phyloP scores from a whole-genome alignment of 2,329 filamentous ascomycete genomes.

The Cadophora malorum region DNA sequence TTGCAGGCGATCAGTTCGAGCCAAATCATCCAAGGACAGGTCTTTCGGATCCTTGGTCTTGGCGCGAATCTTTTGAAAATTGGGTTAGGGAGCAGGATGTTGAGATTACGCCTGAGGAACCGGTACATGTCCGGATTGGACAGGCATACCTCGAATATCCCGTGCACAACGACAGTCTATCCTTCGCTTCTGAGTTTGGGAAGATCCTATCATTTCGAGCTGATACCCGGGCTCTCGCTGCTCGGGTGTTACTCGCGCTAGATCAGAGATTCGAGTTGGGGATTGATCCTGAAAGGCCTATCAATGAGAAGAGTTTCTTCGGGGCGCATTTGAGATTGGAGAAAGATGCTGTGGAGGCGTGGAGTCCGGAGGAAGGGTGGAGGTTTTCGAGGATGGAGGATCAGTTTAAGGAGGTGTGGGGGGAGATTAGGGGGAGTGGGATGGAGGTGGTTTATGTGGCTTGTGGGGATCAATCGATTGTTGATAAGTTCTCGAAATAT shows the following conservation, averaged over 20 bases:
- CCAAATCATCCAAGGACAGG: slow-evolving; percentile 37
- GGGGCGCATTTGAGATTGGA: slow-evolving; percentile 36
- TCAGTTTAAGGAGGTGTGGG: slow-evolving; percentile 34
- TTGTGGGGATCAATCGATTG: slow-evolving; percentile 1
- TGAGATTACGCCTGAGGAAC: not conserved
- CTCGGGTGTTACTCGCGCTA: not conserved
- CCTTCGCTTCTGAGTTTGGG: slow-evolving; percentile 47
- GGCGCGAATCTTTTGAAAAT: slow-evolving; percentile 34
- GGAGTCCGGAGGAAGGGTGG: not conserved
- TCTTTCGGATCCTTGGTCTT: slow-evolving; percentile 34
- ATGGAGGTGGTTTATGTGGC: slow-evolving; percentile 13
- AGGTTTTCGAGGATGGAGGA: slow-evolving; percentile 25
- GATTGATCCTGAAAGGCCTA: slow-evolving; percentile 10
- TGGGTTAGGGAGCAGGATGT: slow-evolving; percentile 34
- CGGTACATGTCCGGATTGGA: slow-evolving; percentile 30
- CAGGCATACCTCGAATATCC: slow-evolving; percentile 48
- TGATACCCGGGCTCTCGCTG: slow-evolving; percentile 1
- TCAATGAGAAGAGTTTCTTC: slow-evolving; percentile 30
- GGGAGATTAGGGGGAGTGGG: not conserved
- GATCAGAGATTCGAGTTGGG: not conserved
- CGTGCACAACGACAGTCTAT: slow-evolving; percentile 43
- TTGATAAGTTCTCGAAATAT: not conserved
- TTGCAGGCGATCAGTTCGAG: slow-evolving; percentile 25
- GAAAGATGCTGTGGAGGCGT: slow-evolving; percentile 26
- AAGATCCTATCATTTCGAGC: slow-evolving; percentile 45